phyloP scores from a whole-genome alignment of 2,329 filamentous ascomycete species.

The Aotearoamyces nothofagi region DNA sequence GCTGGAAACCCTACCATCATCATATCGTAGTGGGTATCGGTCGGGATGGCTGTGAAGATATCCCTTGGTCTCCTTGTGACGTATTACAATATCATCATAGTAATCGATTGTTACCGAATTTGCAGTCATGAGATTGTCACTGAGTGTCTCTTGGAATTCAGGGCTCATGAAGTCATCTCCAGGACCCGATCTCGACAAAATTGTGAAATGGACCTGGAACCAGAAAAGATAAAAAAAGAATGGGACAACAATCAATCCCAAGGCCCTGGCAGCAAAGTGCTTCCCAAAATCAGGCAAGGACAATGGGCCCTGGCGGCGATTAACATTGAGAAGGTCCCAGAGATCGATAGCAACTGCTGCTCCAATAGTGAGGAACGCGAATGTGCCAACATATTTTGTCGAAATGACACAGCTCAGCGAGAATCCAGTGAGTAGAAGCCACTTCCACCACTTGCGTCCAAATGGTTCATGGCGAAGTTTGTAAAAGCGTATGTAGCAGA shows the following conservation, averaged over 20 bases:
- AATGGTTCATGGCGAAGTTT: constrained; percentile 85
- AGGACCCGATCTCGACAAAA: constrained; percentile 75
- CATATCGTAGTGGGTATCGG: constrained; percentile 83
- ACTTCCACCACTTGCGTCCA: constrained; percentile 98
- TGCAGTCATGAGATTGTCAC: constrained; percentile 84
- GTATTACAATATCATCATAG: constrained; percentile 74
- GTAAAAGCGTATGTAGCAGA: constrained; percentile 96
- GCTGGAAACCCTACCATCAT: constrained; percentile 92
- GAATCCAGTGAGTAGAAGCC: constrained; percentile 90
- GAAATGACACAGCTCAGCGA: constrained; percentile 94
- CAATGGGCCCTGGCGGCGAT: constrained; percentile 68
- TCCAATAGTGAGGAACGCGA: constrained; percentile 94
- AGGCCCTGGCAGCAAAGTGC: constrained; percentile 77
- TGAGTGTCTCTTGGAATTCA: constrained; percentile 92
- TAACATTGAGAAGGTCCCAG: constrained; percentile 87
- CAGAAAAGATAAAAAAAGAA: constrained; percentile 99
- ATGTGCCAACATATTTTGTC: constrained; percentile 92
- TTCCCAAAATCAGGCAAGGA: constrained; percentile 67
- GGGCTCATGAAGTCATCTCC: constrained; percentile 99
- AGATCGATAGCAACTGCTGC: constrained; percentile 87
- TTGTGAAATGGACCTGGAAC: constrained; percentile 98
- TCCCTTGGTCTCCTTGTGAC: constrained; percentile 94
- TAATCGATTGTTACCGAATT: constrained; percentile 80
- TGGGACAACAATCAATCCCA: constrained; percentile 77
- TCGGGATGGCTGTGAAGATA: constrained; percentile 91